Conservation (phyloP, 176 grass and related monocot genomes). For the Oryza glumipatula region DNA sequence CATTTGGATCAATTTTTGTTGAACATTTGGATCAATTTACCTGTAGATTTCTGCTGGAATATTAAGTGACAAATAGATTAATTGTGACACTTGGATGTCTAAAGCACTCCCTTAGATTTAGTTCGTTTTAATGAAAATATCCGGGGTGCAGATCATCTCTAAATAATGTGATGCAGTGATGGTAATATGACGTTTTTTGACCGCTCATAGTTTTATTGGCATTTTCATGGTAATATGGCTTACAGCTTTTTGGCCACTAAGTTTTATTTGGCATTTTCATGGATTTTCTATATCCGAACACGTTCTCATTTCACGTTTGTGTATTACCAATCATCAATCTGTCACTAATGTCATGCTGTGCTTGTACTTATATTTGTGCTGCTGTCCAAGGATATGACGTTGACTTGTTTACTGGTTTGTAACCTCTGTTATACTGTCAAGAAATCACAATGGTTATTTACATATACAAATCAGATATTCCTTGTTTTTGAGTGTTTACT, state of each 20-base stretch:
- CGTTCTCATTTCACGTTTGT: not conserved
- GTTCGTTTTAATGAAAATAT: not conserved
- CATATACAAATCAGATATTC: not conserved
- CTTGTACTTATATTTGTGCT: constrained; percentile 21
- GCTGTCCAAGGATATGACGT: not conserved
- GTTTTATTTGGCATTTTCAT: not conserved
- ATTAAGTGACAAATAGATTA: not conserved
- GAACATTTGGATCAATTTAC: not conserved
- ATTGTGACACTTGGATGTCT: not conserved
- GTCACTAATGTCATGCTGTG: constrained; percentile 3
- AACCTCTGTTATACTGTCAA: not conserved
- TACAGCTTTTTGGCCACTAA: not conserved
- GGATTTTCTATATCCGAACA: not conserved
- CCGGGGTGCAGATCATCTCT: not conserved
- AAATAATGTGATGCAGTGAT: not conserved
- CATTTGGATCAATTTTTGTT: not conserved
- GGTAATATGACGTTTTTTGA: not conserved
- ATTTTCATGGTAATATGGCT: not conserved
- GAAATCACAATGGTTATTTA: not conserved
- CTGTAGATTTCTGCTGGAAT: not conserved
- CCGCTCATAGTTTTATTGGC: not conserved
- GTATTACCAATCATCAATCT: constrained; percentile 33
- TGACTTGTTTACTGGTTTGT: not conserved
- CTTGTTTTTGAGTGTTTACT: constrained; percentile 12
- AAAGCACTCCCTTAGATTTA: not conserved